phyloP scores from a whole-genome alignment of 139 green algal species.

The Penium margaritaceum region DNA sequence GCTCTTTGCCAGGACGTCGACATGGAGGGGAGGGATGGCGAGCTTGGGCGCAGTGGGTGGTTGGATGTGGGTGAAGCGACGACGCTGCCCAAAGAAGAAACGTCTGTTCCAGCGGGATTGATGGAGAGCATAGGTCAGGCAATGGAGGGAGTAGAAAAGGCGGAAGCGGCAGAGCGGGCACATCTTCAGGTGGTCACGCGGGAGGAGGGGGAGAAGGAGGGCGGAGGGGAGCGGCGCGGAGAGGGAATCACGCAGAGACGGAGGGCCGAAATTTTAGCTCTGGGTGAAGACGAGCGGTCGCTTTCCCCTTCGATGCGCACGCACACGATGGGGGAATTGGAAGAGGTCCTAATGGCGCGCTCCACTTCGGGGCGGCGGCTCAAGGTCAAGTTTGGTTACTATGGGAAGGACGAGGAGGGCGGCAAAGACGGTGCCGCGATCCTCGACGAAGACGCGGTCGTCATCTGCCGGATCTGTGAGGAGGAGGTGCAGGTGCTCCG shows the following conservation, averaged over 20 bases:
- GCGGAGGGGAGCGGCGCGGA: slow-evolving; percentile 2
- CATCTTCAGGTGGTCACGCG: not conserved
- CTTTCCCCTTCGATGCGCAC: not conserved
- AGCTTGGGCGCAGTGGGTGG: too few species aligned
- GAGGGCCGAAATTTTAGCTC: not conserved
- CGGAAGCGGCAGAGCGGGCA: not conserved
- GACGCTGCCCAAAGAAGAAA: too few species aligned
- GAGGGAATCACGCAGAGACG: not conserved
- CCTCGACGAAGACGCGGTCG: slow-evolving; percentile 2
- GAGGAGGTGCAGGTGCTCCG: slow-evolving; percentile 19
- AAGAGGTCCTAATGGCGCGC: not conserved
- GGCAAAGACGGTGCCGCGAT: slow-evolving; percentile 21
- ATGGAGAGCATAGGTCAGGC: too few species aligned
- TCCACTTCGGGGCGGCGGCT: not conserved
- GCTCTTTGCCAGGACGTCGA: too few species aligned
- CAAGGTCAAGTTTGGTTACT: slow-evolving; percentile 1
- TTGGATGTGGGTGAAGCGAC: too few species aligned
- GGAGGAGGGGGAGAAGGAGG: slow-evolving; percentile 2
- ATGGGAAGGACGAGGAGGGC: slow-evolving; percentile 25
- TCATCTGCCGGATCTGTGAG: slow-evolving; percentile 41
- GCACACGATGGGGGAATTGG: not conserved
- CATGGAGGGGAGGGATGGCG: too few species aligned
- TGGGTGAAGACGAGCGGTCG: not conserved
- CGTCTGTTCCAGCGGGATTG: too few species aligned
- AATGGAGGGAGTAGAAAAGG: too few species aligned